Percentiles rank a stretch among this genome's conserved stretches.
These are phyloP conservation scores for Ustilago xerochloae DNA, from an alignment of 1,284 basidiomycete species.

Conservation along the genomic window DNA sequence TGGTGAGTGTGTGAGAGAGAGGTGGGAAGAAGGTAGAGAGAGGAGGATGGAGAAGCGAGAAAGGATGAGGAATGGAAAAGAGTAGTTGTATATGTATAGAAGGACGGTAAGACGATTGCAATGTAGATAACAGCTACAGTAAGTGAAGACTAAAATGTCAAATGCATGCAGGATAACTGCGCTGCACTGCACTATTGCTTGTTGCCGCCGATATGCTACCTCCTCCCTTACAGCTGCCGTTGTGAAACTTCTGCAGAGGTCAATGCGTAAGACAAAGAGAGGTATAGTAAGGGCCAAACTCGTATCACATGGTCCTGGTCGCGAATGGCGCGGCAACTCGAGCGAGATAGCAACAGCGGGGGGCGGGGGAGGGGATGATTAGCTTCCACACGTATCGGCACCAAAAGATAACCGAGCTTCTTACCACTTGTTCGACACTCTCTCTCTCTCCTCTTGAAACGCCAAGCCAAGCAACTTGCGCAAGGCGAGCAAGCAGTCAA, in stretches of 20 bases:
- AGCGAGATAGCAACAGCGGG: slow-evolving; percentile 12
- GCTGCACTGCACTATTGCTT: too few species aligned
- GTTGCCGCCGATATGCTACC: too few species aligned
- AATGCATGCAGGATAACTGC: not conserved
- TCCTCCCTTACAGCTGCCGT: too few species aligned
- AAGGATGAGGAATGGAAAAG: not conserved
- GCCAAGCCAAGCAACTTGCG: not conserved
- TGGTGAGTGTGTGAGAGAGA: not conserved
- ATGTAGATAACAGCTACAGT: too few species aligned
- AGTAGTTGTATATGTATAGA: not conserved
- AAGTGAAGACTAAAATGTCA: too few species aligned
- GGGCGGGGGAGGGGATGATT: not conserved
- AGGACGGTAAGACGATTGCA: too few species aligned
- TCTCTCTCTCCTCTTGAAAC: too few species aligned
- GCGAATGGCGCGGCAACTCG: slow-evolving; percentile 17
- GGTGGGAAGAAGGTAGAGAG: not conserved
- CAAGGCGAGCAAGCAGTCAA: too few species aligned
- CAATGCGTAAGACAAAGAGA: not conserved
- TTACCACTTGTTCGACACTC: too few species aligned
- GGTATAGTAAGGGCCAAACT: not conserved
- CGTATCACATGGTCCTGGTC: slow-evolving; percentile 1
- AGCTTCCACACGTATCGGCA: not conserved
- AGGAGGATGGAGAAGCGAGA: too few species aligned
- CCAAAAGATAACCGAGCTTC: slow-evolving; percentile 1
- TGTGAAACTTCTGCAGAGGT: too few species aligned